Evolutionary conservation across 495 filamentous ascomycete genomes (phyloP).

Genomic region (Podospora tetraspora): DNA sequence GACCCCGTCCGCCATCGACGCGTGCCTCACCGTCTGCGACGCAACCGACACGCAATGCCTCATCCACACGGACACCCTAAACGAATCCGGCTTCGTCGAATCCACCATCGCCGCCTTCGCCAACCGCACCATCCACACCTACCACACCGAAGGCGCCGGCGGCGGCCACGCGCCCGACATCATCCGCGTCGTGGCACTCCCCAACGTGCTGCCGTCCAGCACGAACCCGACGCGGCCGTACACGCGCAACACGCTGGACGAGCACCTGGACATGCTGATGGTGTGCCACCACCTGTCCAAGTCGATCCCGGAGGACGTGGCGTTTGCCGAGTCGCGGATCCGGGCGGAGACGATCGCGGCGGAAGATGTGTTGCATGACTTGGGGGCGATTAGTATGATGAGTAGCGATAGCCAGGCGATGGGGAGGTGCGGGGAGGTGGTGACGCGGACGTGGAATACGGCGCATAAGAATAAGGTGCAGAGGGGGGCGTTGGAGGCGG

Average conservation of each 20-base stretch:
- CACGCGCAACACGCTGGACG: constrained; percentile 89
- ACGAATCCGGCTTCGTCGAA: constrained; percentile 96
- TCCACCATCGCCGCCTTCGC: constrained; percentile 85
- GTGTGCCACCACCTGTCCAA: constrained; percentile 92
- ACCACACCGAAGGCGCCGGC: constrained; percentile 96
- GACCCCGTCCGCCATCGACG: constrained; percentile 88
- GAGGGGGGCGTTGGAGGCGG: constrained; percentile 69
- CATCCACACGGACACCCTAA: constrained; percentile 96
- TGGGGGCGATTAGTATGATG: constrained; percentile 99
- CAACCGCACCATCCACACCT: constrained; percentile 90
- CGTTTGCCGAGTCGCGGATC: constrained; percentile 93
- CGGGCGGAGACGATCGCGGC: constrained; percentile 94
- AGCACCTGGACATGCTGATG: constrained; percentile 99
- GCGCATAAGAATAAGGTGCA: constrained; percentile 97
- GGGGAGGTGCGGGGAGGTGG: constrained; percentile 94
- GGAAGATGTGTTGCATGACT: constrained; percentile 93
- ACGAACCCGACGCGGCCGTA: constrained; percentile 94
- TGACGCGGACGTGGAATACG: constrained; percentile 94
- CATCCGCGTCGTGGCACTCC: constrained; percentile 85
- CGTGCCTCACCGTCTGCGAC: constrained; percentile 83
- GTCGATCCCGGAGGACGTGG: constrained; percentile 92
- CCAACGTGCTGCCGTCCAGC: constrained; percentile 86
- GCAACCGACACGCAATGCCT: constrained; percentile 89
- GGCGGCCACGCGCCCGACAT: constrained; percentile 97
- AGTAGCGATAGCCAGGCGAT: constrained; percentile 94